phyloP scores from a whole-genome alignment of 495 filamentous ascomycete species.

The Penicillium cinerascens region DNA sequence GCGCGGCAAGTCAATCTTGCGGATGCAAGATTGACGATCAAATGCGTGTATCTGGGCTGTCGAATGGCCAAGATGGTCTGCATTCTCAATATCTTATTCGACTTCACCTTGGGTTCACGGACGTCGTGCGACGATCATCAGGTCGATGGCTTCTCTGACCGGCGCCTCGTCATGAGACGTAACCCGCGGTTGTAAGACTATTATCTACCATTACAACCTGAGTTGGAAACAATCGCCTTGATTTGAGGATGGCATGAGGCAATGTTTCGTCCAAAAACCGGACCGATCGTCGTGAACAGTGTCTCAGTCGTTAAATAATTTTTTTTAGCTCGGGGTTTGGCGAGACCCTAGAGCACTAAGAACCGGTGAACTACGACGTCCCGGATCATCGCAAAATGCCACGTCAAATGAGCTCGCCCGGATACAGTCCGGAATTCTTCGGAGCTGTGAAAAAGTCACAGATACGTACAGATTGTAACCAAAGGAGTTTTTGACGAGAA shows the following conservation, averaged over 20 bases:
- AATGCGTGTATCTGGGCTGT: neutral
- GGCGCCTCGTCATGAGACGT: neutral
- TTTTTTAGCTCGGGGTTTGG: too few relatives aligned
- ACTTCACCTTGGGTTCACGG: neutral
- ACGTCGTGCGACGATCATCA: neutral
- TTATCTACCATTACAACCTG: too few relatives aligned
- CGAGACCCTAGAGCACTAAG: too few relatives aligned
- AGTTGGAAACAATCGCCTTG: neutral
- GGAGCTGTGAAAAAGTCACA: neutral
- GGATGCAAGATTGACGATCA: neutral
- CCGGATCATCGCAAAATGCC: neutral
- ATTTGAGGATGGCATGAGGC: neutral
- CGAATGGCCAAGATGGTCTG: neutral
- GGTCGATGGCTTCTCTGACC: neutral
- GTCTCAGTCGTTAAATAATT: too few relatives aligned
- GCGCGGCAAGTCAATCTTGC: conserved; percentile 10
- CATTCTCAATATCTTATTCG: neutral
- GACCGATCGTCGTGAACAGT: neutral
- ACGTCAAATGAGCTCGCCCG: neutral
- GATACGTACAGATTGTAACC: too few relatives aligned
- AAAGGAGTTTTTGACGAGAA: too few relatives aligned
- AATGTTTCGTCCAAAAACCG: neutral
- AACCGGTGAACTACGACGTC: too few relatives aligned
- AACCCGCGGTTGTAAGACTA: neutral
- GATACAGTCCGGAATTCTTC: neutral